Base-by-base conservation (phyloP, 345 rosid genomes). In the Chamaenerion angustifolium region DNA sequence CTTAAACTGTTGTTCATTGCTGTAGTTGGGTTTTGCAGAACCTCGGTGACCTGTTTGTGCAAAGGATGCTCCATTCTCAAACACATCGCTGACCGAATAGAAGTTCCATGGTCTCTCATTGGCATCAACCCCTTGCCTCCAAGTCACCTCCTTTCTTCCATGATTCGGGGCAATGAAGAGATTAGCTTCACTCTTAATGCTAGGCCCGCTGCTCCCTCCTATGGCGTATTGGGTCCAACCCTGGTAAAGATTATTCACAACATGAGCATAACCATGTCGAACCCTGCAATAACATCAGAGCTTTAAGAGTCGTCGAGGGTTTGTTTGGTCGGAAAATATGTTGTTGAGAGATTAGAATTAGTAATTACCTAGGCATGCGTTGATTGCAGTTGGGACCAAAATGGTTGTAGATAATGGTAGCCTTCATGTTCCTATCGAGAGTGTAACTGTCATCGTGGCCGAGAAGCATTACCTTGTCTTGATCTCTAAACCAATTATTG, bases 331-430 rank as follows among this genome's bases (percentile, higher is more conserved):
- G n/a, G n/a, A n/a, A n/a, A n/a, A n/a, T n/a, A n/a, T n/a, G n/a
- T n/a, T n/a, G n/a, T n/a, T n/a, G n/a, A n/a, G 85, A 56, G 72
- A 79, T 62, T 74, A 74, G 11, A 64, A 31, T 23, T n/a, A n/a
- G n/a, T n/a, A n/a, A n/a, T 4, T 41, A 73, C 85, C 85, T 73
- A 4, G 94, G 97, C 95, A 85, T 89, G 15, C 89, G 67, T 48
- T 81, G 83, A 70, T 89, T 83, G 68, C 95, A 85, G 16, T 85
- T 74, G n/a, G 90, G 95, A 31, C 94, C 88, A 25, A 89, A 85
- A 65, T 81, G 90, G 64, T 77, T 89, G 68, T 76, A 76, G 11
- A 67, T 69, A 42, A 85, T 31, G 10, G 37, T 31, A 31, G 37
- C 37, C 37, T 31, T 31, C 37, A 31, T 31, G 37, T 31, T 31